Evolutionary conservation across 768 basidiomycete genomes (phyloP), one percentile per base, ranked within the genome.

Genomic region (Cantharellus anzutake): DNA sequence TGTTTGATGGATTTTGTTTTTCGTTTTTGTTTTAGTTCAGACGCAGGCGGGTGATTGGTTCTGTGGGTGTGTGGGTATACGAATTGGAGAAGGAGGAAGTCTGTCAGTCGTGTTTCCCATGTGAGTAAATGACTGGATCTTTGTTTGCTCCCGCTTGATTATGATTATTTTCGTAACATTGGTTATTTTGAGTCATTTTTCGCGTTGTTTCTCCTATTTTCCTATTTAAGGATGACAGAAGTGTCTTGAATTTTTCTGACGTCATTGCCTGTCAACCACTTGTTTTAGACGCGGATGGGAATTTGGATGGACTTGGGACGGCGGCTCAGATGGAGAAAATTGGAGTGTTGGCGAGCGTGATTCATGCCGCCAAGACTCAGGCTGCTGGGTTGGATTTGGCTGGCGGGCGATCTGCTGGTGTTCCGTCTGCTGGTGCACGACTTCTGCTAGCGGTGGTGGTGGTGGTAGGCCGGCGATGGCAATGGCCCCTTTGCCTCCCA

Each of bases 31-130:
- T 37, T 37, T 55, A 55, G 52, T 55, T 37, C 52, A 55, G 38
- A 37, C 52, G 14, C 52, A 55, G 38, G 52, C 52, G 7, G 52
- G 52, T 14, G 52, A 55, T 37, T 55, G 52, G 52, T 37, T 14
- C 35, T 55, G 52, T 55, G 52, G 52, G 52, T 55, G 11, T 55
- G 52, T 55, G 52, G 52, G 52, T 55, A 55, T 37, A 55, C 52
- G 7, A 55, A 55, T 37, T 55, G 52, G 52, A 11, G 52, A 11
- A 55, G 52, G 35, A 11, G 52, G 52, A 11, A 37, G 35, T 55
- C 52, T 55, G 52, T 37, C 52, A 55, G 35, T 55, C 52, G 35
- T 55, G 52, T 37, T 55, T 11, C 38, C 52, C 52, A 11, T 55
- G 52, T 55, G 38, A 55, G 52, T 55, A 7, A 37, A 37, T 37